These are phyloP conservation scores for Poa pratensis DNA, from an alignment of 176 grass and related monocot genomes.

Conservation along the genomic window DNA sequence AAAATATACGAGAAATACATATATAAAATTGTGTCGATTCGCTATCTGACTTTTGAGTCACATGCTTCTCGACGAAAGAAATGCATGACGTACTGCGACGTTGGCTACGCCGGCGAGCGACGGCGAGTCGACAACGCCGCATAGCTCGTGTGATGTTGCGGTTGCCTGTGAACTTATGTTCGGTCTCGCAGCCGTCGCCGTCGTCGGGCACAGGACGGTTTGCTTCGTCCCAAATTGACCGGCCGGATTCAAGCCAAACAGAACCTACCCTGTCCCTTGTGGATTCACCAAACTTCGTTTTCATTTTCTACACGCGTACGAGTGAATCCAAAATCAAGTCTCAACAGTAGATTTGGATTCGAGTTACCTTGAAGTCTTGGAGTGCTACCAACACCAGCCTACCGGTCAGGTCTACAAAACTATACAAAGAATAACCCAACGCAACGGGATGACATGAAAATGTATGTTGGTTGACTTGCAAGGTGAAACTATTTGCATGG, in stretches of 20 bases:
- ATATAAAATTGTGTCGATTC: too few relatives aligned
- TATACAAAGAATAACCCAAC: background rate
- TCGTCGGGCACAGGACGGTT: background rate
- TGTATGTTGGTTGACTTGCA: too few relatives aligned
- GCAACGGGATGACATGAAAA: too few relatives aligned
- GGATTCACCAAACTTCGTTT: background rate
- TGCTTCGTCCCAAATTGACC: background rate
- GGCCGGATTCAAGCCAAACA: background rate
- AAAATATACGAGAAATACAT: too few relatives aligned
- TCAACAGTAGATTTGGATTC: background rate
- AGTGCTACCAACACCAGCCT: background rate
- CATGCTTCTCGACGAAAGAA: background rate
- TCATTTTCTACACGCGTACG: background rate
- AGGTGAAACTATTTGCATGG: too few relatives aligned
- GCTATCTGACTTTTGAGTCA: background rate
- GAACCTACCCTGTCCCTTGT: background rate
- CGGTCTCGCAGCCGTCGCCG: conserved; percentile 9
- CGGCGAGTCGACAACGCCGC: background rate
- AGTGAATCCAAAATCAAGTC: background rate
- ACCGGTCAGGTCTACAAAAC: background rate
- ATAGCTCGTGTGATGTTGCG: background rate
- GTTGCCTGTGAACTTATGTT: conserved; percentile 27
- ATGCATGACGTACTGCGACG: background rate
- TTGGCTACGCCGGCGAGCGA: conserved; percentile 19
- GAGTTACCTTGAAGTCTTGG: background rate